phyloP scores from a whole-genome alignment of 371 early-diverging fungal species.

The Nosema granulosis region DNA sequence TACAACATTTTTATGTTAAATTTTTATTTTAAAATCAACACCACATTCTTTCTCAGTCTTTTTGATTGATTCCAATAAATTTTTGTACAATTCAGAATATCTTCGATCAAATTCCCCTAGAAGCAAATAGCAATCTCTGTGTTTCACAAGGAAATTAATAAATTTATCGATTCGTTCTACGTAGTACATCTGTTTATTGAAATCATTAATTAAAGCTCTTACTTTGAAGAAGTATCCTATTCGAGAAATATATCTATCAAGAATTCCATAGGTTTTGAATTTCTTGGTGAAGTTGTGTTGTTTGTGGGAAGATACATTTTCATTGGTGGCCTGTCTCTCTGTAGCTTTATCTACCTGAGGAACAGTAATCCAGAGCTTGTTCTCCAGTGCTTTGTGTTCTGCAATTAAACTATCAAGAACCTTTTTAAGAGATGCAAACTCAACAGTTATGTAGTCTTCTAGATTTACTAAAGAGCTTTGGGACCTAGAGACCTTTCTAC shows the following conservation, averaged over 20 bases:
- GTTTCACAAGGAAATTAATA: constrained; percentile 17
- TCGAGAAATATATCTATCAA: constrained; percentile 20
- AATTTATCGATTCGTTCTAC: constrained; percentile 9
- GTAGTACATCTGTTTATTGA: constrained; percentile 7
- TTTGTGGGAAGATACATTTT: constrained; percentile 7
- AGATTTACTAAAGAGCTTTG: constrained; percentile 10
- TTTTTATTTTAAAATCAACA: constrained; percentile 10
- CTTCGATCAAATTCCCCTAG: constrained; percentile 1
- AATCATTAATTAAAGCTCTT: constrained; percentile 3
- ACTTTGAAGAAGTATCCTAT: constrained; percentile 12
- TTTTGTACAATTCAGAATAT: constrained; percentile 4
- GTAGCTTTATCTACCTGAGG: constrained; percentile 30
- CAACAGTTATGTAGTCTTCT: constrained; percentile 17
- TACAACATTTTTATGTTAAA: background rate
- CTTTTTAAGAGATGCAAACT: background rate
- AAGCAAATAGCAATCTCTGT: constrained; percentile 10
- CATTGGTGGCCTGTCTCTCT: background rate
- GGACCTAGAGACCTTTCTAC: constrained; percentile 9
- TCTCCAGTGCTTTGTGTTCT: constrained; percentile 24
- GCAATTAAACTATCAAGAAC: constrained; percentile 4
- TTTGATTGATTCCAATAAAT: constrained; percentile 5
- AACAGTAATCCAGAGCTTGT: constrained; percentile 31
- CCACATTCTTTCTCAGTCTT: background rate
- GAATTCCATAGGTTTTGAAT: constrained; percentile 27
- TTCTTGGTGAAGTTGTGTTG: constrained; percentile 22